phyloP scores from a whole-genome alignment of 1,284 basidiomycete species.

The Fomitiporia mediterranea region DNA sequence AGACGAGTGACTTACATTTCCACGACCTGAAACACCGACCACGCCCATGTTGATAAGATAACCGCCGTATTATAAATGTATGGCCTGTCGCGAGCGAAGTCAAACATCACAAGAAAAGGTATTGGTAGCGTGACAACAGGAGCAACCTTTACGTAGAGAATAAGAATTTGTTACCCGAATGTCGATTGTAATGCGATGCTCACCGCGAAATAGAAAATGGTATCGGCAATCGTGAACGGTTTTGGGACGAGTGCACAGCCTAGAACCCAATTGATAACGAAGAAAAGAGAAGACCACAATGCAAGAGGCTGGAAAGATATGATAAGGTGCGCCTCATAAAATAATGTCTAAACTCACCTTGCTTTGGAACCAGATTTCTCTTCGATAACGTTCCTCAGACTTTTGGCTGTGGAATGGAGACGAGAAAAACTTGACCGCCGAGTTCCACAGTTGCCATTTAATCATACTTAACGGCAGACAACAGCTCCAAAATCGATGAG shows the following conservation, averaged over 20 bases:
- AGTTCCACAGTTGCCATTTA: constrained; percentile 40
- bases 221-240: constrained; percentile 46
- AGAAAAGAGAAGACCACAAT: constrained; percentile 60
- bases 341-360: constrained; percentile 33
- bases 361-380: constrained; percentile 47
- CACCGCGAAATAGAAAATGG: constrained; percentile 57
- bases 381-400: constrained; percentile 53
- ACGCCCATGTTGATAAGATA: constrained; percentile 52
- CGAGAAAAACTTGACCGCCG: constrained; percentile 46
- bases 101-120: constrained; percentile 55
- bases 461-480: constrained; percentile 31
- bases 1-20: constrained; percentile 43
- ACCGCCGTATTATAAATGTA: constrained; percentile 58
- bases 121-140: constrained; percentile 40
- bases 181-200: constrained; percentile 29
- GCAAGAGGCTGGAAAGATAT: constrained; percentile 42
- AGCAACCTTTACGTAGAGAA: constrained; percentile 35
- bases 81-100: constrained; percentile 61
- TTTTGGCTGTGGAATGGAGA: constrained; percentile 53
- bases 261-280: constrained; percentile 68
- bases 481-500: constrained; percentile 30
- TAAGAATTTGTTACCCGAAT: constrained; percentile 16
- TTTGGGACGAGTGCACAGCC: constrained; percentile 46
- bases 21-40: constrained; percentile 43
- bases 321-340: not conserved